Evolutionary conservation across 2,329 filamentous ascomycete species (phyloP).

Genomic region (Xylariaceae sp.): DNA sequence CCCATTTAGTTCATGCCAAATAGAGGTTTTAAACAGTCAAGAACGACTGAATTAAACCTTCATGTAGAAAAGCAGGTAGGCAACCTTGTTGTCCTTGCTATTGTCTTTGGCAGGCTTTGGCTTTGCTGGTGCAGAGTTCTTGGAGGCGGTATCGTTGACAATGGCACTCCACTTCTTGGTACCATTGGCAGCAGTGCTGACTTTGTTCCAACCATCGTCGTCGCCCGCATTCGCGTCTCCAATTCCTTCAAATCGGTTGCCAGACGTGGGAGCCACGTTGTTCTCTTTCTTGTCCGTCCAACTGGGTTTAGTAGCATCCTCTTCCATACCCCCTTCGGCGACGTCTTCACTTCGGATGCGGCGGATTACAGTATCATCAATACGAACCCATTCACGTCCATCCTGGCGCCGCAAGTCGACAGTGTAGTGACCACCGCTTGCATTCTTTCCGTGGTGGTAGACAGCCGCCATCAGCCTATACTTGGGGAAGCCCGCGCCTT

Average conservation of each 20-base stretch:
- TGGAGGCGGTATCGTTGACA: conserved; percentile 63
- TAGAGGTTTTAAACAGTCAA: too few relatives aligned
- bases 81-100: conserved; percentile 91
- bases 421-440: conserved; percentile 93
- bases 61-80: conserved; percentile 95
- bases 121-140: conserved; percentile 52
- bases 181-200: conserved; percentile 60
- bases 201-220: conserved; percentile 81
- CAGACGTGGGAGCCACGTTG: conserved; percentile 36
- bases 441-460: conserved; percentile 97
- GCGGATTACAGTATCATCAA: conserved; percentile 89
- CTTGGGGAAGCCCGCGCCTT: conserved; percentile 68
- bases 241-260: conserved; percentile 73
- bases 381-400: conserved; percentile 89
- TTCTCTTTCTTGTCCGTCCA: conserved; percentile 62
- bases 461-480: conserved; percentile 88
- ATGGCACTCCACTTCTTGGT: conserved; percentile 72
- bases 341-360: conserved; percentile 86
- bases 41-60: conserved; percentile 48
- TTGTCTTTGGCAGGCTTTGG: conserved; percentile 58
- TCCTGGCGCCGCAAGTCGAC: conserved; percentile 96
- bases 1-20: too few relatives aligned
- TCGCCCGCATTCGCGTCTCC: conserved; percentile 66
- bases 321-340: conserved; percentile 78
- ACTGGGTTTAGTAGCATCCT: conserved; percentile 62